phyloP scores from a whole-genome alignment of 176 grass and related monocot species.

The Calamus simplicifolius region DNA sequence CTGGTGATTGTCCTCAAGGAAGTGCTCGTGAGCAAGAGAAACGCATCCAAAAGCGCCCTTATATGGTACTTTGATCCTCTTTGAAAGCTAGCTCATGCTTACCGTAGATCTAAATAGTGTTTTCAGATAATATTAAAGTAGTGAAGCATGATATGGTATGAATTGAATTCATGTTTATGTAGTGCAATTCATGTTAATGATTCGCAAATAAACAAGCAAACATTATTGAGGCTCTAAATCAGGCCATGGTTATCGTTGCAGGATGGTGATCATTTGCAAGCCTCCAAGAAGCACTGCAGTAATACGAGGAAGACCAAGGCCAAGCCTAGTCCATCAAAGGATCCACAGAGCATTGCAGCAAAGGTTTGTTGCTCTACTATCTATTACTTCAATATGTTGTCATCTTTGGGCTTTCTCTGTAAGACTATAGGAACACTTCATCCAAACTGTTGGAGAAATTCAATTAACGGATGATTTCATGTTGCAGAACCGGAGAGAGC shows the following conservation, averaged over 20 bases:
- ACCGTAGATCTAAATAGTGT: neutral
- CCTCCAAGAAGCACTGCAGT: conserved; percentile 68
- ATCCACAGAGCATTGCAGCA: conserved; percentile 71
- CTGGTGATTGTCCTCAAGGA: conserved; percentile 31
- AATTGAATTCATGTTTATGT: too few relatives aligned
- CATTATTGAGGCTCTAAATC: too few relatives aligned
- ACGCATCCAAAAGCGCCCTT: conserved; percentile 33
- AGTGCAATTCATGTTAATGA: too few relatives aligned
- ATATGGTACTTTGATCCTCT: conserved; percentile 16
- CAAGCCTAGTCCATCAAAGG: conserved; percentile 43
- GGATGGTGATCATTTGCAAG: conserved; percentile 33
- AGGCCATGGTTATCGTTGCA: conserved; percentile 8
- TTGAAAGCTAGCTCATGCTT: neutral
- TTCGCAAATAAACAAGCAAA: too few relatives aligned
- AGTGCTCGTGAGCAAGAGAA: conserved; percentile 28
- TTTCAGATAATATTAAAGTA: too few relatives aligned
- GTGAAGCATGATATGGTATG: too few relatives aligned
- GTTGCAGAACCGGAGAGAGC: conserved; percentile 62
- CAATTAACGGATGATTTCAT: neutral
- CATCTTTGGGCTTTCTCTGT: too few relatives aligned
- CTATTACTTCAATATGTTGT: too few relatives aligned
- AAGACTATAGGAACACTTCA: neutral
- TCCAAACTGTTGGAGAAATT: too few relatives aligned
- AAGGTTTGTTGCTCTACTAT: conserved; percentile 37
- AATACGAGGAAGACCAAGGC: conserved; percentile 61